These are phyloP conservation scores for Phalaenopsis aphrodite DNA, from an alignment of 106 monocot species.

Conservation along the genomic window DNA sequence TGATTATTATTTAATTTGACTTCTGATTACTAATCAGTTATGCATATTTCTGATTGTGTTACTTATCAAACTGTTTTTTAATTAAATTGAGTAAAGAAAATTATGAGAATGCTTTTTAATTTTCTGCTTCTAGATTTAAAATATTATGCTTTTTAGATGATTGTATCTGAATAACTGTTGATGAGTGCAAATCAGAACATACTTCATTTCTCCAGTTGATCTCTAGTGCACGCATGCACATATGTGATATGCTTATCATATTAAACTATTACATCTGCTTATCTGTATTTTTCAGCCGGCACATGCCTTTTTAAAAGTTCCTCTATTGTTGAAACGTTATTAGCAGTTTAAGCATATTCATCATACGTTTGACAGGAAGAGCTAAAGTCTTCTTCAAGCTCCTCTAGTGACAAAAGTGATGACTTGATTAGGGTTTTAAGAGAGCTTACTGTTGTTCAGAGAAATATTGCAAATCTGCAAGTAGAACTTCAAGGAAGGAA, in stretches of 20 bases:
- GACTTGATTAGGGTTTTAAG: conserved; percentile 78
- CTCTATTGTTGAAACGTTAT: not conserved
- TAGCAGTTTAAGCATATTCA: not conserved
- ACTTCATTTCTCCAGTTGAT: not conserved
- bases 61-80: not conserved
- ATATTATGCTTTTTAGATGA: not conserved
- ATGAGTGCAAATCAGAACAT: not conserved
- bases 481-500: conserved; percentile 96
- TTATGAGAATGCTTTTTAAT: not conserved
- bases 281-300: not conserved
- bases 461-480: conserved; percentile 83
- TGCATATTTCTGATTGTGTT: not conserved
- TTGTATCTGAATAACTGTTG: not conserved
- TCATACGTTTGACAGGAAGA: conserved; percentile 46
- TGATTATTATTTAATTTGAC: not conserved
- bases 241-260: not conserved
- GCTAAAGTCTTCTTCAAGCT: conserved; percentile 18
- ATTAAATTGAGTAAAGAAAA: not conserved
- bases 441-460: conserved; percentile 78
- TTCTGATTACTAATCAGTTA: not conserved
- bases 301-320: not conserved
- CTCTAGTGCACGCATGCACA: not conserved
- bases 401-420: conserved; percentile 52
- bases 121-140: not conserved
- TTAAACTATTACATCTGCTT: not conserved